Evolutionary conservation across 75 land plant genomes (phyloP), one percentile per base, ranked within the genome.

Genomic region (Cunninghamia lanceolata): DNA sequence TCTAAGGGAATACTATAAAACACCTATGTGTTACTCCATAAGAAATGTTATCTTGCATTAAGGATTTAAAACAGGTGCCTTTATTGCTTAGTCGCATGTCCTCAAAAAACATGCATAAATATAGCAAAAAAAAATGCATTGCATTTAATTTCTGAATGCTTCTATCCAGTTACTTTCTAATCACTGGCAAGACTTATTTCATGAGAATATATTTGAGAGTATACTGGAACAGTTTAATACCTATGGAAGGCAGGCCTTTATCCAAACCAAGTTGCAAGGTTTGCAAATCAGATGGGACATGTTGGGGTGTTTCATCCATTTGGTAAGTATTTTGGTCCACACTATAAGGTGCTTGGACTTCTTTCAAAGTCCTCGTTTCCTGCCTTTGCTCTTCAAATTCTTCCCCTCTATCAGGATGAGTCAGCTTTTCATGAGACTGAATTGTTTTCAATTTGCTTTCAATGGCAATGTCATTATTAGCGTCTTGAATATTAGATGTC

Each of bases 241-340:
- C 82, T 80, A 50, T 28, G 82, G 82, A 43, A 80, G 82, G 14
- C 82, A 80, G 28, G 8, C 13, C 43, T 80, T 80, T 80, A 42
- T 80, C 47, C 82, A 42, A 25, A 42, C 30, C 50, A 45, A 43
- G 82, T 80, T 45, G 82, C 30, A 28, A 80, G 32, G 82, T 28
- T 45, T 25, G 82, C 32, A 80, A 45, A 25, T 80, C 47, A 80
- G 50, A 45, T 11, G 32, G 82, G 39, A 43, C 19, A 25, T 25
- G 50, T 43, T 80, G 82, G 82, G 50, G 25, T 45, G 82, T n/a
- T 80, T 80, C 50, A 43, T 11, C 82, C 82, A 45, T 43, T 45
- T 80, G 52, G 30, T 10, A 42, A 42, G 50, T 3, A 45, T 80
- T 42, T 80, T 80, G 39, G 25, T 45, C 46, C 32, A n/a, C 45